These are phyloP conservation scores for Solioccasus polychromus DNA, from an alignment of 768 basidiomycete genomes.

Conservation along the genomic window DNA sequence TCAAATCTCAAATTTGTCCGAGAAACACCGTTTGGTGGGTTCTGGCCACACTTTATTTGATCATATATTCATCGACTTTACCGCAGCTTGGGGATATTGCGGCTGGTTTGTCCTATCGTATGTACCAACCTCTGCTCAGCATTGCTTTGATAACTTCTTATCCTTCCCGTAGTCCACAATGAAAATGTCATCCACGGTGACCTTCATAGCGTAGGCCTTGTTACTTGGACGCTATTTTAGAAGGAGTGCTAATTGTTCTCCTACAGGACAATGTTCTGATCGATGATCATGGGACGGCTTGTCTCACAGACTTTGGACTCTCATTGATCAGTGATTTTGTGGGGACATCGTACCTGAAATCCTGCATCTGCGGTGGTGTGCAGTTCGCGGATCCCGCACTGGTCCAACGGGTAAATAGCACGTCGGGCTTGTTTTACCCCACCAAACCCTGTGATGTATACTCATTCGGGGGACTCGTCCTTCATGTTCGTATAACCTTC, in stretches of 20 bases:
- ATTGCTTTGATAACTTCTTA: not conserved
- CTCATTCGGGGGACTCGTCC: conserved; percentile 36
- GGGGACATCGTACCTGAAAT: conserved; percentile 31
- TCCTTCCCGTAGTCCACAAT: conserved; percentile 17
- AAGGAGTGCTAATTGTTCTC: not conserved
- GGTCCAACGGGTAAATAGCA: conserved; percentile 2
- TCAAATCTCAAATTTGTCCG: not conserved
- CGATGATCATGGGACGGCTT: conserved; percentile 36
- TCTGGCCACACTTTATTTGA: not conserved
- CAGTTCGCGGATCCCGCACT: conserved; percentile 46
- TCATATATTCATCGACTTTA: not conserved
- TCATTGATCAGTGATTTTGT: conserved; percentile 24
- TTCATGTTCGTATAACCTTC: conserved; percentile 19
- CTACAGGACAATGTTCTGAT: conserved; percentile 42
- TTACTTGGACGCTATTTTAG: not conserved
- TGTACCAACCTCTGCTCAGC: conserved; percentile 1
- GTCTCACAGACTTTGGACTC: conserved; percentile 49
- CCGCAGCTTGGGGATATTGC: conserved; percentile 21
- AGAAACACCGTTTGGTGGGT: conserved; percentile 15
- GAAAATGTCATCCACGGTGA: conserved; percentile 33
- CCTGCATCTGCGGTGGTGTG: conserved; percentile 36
- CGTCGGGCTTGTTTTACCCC: conserved; percentile 6
- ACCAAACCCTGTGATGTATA: conserved; percentile 26
- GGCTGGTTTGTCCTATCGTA: conserved; percentile 23
- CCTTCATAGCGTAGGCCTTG: conserved; percentile 31